These are phyloP conservation scores for Hansenula lynferdii DNA, from an alignment of 1,139 yeast species.

Conservation along the genomic window DNA sequence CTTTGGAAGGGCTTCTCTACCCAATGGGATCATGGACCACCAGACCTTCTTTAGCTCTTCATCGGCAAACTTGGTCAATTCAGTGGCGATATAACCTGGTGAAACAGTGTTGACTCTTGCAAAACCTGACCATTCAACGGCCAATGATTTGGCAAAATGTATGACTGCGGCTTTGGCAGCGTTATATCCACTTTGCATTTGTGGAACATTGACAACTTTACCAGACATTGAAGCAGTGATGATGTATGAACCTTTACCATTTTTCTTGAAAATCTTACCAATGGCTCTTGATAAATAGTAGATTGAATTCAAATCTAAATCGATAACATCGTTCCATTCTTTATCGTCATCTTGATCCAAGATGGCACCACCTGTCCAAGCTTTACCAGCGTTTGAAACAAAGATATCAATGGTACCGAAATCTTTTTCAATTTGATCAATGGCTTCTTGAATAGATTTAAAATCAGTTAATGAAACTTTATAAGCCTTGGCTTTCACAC, in stretches of 20 bases:
- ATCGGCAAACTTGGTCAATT: conserved; percentile 57
- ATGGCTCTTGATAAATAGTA: conserved; percentile 70
- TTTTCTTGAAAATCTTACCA: conserved; percentile 68
- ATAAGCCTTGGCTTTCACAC: conserved; percentile 67
- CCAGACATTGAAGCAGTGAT: conserved; percentile 93
- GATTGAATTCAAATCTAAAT: conserved; percentile 71
- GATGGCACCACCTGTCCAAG: conserved; percentile 75
- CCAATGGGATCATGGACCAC: conserved; percentile 74
- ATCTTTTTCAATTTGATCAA: conserved; percentile 57
- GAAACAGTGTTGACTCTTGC: conserved; percentile 84
- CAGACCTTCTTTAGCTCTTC: conserved; percentile 50
- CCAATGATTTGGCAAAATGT: conserved; percentile 76
- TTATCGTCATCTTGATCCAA: conserved; percentile 54
- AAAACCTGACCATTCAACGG: conserved; percentile 87
- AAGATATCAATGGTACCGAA: conserved; percentile 78
- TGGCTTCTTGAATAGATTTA: conserved; percentile 51
- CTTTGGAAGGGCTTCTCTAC: conserved; percentile 72
- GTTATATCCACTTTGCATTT: conserved; percentile 84
- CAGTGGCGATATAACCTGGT: conserved; percentile 83
- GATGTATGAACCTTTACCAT: conserved; percentile 70
- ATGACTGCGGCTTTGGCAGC: conserved; percentile 86
- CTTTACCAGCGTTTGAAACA: conserved; percentile 90
- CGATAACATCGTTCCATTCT: conserved; percentile 64
- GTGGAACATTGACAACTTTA: conserved; percentile 83
- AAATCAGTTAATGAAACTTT: conserved; percentile 62